Conservation (phyloP, 176 grass and related monocot species). For the Elymus sibiricus region DNA sequence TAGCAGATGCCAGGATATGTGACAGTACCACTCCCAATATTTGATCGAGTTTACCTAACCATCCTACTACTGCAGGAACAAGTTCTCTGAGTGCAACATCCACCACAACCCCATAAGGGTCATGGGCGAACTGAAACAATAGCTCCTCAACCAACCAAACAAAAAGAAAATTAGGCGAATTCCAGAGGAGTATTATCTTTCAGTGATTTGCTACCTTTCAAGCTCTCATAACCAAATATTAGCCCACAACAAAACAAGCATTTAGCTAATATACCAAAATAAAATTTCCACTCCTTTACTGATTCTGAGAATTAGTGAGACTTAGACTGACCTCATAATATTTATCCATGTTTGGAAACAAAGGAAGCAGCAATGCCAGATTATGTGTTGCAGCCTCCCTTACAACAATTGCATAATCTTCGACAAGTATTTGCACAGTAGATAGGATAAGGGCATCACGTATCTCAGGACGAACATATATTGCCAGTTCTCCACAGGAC, state of each 20-base stretch:
- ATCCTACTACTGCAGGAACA: conserved; percentile 76
- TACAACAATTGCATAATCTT: conserved; percentile 86
- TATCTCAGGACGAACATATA: conserved; percentile 86
- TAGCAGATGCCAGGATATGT: conserved; percentile 79
- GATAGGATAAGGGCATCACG: conserved; percentile 94
- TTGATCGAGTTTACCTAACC: conserved; percentile 92
- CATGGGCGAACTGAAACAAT: conserved; percentile 88
- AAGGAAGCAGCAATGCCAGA: conserved; percentile 74
- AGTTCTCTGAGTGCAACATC: conserved; percentile 82
- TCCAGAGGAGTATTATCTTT: too few relatives aligned
- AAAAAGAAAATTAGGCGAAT: conserved; percentile 27
- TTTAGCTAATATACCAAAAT: too few relatives aligned
- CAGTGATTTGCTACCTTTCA: too few relatives aligned
- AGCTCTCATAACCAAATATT: too few relatives aligned
- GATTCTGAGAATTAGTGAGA: too few relatives aligned
- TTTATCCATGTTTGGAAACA: conserved; percentile 83
- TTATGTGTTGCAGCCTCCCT: conserved; percentile 90
- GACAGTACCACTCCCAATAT: conserved; percentile 69
- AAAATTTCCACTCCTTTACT: too few relatives aligned
- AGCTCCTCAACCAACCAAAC: conserved; percentile 83
- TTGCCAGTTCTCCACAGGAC: conserved; percentile 82
- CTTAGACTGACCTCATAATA: too few relatives aligned
- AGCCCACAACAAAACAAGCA: too few relatives aligned
- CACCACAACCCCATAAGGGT: conserved; percentile 81
- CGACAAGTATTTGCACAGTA: conserved; percentile 88